Base-by-base conservation (phyloP, 73 alveolate species). In the Strombidium stylifer region DNA sequence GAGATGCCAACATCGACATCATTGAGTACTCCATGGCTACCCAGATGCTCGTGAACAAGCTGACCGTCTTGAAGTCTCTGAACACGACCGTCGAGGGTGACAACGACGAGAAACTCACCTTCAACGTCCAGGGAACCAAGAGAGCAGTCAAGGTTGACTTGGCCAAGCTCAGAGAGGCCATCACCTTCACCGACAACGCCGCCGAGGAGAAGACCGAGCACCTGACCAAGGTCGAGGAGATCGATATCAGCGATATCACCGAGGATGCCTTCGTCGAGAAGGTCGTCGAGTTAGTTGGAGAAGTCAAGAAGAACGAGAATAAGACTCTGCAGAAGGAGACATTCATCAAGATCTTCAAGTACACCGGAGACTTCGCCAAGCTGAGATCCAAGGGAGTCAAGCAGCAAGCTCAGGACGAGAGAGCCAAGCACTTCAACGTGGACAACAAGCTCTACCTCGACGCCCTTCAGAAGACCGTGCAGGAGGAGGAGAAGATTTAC, bases 331-430 rank as follows among this genome's bases (percentile, higher is more conserved):
- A 58, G 25, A 67, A 67, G 69, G 60, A 51, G 39, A 30, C 70
- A 1, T 30, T 56, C 57, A 40, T 67, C 37, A 69, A 40, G 44
- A 36, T 54, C 65, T 69, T 71, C 76, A 71, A 71, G 37, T 42
- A 39, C 41, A 71, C 69, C 42, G 85, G 85, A 19, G 85, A 71
- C 37, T 71, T 42, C 32, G 56, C 85, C 0, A 71, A 71, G 58
- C 21, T 58, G 19, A 71, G 58, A 27, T 56, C 85, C 27, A 56
- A 49, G 31, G 85, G 58, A 8, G 28, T 58, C 24, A 34, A 53
- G 45, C 21, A 26, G 16, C 15, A 48, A 25, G 85, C 76, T n/a
- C 69, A 71, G 41, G 58, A 39, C 7, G 51, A 48, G 20, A 3
- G 87, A 26, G 47, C 36, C 44, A 59, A 27, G 41, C 48, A 74